Percentiles rank a stretch among this genome's conserved stretches.
Conservation (phyloP, 306 rosid species). For the Cucurbita maxima region DNA sequence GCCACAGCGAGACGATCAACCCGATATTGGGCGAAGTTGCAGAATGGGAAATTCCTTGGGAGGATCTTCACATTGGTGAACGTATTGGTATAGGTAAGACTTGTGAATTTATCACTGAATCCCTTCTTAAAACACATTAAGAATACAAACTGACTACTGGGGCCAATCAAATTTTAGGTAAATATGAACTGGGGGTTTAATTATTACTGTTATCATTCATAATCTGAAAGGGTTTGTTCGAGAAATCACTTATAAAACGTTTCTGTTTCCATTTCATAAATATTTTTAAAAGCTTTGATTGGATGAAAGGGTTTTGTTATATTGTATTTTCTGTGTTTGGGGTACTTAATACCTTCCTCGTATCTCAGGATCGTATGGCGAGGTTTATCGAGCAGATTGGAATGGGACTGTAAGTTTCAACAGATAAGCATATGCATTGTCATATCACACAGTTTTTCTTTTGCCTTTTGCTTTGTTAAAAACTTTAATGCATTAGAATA, state of each 20-base stretch:
- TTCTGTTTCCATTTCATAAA: not conserved
- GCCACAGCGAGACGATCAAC: constrained; percentile 27
- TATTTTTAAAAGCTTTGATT: not conserved
- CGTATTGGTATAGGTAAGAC: constrained; percentile 98
- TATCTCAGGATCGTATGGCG: constrained; percentile 24
- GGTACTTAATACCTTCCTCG: not conserved
- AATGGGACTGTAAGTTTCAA: constrained; percentile 73
- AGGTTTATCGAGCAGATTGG: constrained; percentile 17
- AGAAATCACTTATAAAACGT: not conserved
- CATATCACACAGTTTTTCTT: not conserved
- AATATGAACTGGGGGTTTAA: not conserved
- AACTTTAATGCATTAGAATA: not conserved
- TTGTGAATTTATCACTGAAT: not conserved
- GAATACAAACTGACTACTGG: not conserved
- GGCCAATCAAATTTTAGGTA: not conserved
- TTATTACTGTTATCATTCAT: not conserved
- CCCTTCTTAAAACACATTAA: not conserved
- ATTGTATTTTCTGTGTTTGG: no score
- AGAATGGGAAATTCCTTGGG: constrained; percentile 95
- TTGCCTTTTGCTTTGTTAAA: not conserved
- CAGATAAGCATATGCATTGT: not conserved
- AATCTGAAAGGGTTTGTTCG: not conserved
- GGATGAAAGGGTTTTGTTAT: no score
- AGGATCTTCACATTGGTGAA: constrained; percentile 88
- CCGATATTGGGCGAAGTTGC: constrained; percentile 54